phyloP scores from a whole-genome alignment of 495 filamentous ascomycete genomes.

The Penicillium paradoxum region DNA sequence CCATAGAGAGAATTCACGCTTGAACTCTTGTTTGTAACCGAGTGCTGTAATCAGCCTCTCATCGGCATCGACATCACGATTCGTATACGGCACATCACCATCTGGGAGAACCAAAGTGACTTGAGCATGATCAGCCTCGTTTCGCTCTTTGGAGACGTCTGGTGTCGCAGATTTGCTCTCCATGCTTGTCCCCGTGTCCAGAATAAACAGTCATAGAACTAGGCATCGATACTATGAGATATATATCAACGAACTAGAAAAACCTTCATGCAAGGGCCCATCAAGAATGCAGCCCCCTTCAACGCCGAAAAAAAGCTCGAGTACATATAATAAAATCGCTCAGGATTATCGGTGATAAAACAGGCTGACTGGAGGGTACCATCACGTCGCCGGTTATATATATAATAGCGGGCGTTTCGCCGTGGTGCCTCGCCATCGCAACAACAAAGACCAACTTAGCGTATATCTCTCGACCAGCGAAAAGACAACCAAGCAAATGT shows the following conservation, averaged over 20 bases:
- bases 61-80: constrained; percentile 52
- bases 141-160: constrained; percentile 19
- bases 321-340: background rate
- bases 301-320: background rate
- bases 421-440: constrained; percentile 7
- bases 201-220: background rate
- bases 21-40: constrained; percentile 78
- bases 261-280: background rate
- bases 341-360: background rate
- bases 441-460: background rate
- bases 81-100: constrained; percentile 56
- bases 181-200: background rate
- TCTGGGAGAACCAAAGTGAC: constrained; percentile 66
- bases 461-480: background rate
- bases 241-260: background rate
- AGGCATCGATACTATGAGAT: background rate
- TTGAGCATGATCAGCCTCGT: constrained; percentile 44
- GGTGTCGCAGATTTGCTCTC: constrained; percentile 13
- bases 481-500: background rate
- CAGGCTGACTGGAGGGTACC: background rate
- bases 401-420: constrained; percentile 1
- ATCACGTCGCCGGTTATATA: constrained; percentile 18
- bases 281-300: background rate
- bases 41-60: constrained; percentile 66
- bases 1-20: constrained; percentile 78